Evolutionary conservation across 2,329 filamentous ascomycete species (phyloP), one percentile per base, ranked within the genome.

Genomic region (Cladosporium sp.): DNA sequence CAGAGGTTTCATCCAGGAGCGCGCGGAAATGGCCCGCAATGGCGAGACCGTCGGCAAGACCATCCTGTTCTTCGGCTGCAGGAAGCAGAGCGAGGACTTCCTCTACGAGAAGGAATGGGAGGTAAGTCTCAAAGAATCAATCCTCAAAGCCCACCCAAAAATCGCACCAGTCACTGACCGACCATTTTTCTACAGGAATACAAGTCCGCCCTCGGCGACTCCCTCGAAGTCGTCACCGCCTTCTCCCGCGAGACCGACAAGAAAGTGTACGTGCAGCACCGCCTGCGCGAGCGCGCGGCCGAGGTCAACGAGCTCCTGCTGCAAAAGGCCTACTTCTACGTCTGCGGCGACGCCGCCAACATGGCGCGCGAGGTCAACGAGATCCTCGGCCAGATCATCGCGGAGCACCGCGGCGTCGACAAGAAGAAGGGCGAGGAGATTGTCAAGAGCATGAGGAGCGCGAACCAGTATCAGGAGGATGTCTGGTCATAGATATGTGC

Each of bases 211-310:
- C 86, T 99, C 53, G 93, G 93, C 67, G 92, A 96, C 80, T 91
- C 90, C 55, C 95, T 99, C 74, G 90, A 93, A 78, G 83, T 99
- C 71, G 86, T 97, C 78, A 96, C 91, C 16, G 95, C 95, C 50
- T 99, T 99, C 80, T 99, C 95, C n/a, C 89, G 95, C 70, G 92
- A 97, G 67, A 84, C 86, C 0, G 78, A 88, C 52, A 86, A 95
- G 31, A 99, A 99, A 82, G 91, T 99, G 44, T 99, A 99, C 76
- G 95, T 99, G 26, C 95, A 99, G 81, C 93, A 99, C 80, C 87
- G 91, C 68, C 85, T 99, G 67, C 90, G 91, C 80, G 92, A 98
- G 79, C 85, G 89, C 60, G 89, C 91, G 66, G 86, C 91, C 73
- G 88, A 97, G 73, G 85, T 99, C 80, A 94, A 96, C 80, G 89